Conservation (phyloP, 1,284 basidiomycete genomes). For the Boletellus sp. region DNA sequence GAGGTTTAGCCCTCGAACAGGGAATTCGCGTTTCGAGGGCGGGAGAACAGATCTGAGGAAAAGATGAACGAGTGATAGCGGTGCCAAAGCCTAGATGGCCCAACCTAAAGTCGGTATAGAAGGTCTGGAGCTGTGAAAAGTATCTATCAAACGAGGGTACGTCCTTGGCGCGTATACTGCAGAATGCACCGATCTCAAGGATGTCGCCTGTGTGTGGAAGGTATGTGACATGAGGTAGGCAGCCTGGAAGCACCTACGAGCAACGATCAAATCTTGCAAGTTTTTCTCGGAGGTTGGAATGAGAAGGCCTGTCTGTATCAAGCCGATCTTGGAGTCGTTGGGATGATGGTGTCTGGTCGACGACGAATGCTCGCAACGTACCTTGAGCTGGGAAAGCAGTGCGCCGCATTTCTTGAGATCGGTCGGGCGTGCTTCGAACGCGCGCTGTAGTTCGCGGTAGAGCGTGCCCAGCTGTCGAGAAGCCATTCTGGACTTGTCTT, state of each 20-base stretch:
- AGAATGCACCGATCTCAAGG: conserved; percentile 93
- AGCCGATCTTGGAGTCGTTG: conserved; percentile 55
- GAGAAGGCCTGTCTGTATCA: conserved; percentile 76
- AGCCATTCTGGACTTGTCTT: conserved; percentile 40
- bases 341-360: neutral
- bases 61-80: neutral
- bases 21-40: conserved; percentile 80
- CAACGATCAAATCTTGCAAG: conserved; percentile 60
- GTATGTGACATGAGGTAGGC: neutral
- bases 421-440: conserved; percentile 58
- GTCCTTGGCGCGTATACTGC: conserved; percentile 85
- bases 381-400: conserved; percentile 74
- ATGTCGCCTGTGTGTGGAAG: conserved; percentile 69
- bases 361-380: conserved; percentile 22
- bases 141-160: conserved; percentile 93
- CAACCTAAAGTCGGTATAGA: conserved; percentile 86
- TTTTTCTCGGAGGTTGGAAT: conserved; percentile 59
- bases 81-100: conserved; percentile 9
- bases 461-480: conserved; percentile 48
- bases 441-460: conserved; percentile 59
- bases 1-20: conserved; percentile 90
- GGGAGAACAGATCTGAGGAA: conserved; percentile 64
- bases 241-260: conserved; percentile 49
- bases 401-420: conserved; percentile 63
- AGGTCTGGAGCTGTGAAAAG: conserved; percentile 88